Conservation (phyloP, 306 rosid species). For the Quercus robur region DNA sequence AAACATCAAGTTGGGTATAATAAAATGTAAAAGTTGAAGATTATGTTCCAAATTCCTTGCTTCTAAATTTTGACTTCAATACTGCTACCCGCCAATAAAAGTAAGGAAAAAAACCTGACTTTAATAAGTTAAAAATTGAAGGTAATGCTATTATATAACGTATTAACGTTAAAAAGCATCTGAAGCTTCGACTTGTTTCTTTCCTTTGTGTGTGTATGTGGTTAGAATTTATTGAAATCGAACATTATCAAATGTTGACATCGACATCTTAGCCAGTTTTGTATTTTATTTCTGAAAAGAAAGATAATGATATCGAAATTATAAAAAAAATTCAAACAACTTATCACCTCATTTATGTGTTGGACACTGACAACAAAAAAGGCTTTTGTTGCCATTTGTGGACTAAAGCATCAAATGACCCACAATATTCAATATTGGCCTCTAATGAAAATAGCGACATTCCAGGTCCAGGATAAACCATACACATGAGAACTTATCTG, state of each 20-base stretch:
- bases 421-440: not conserved
- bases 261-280: not conserved
- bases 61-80: not conserved
- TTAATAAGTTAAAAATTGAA: too few relatives aligned
- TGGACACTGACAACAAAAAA: not conserved
- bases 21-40: not conserved
- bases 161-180: not conserved
- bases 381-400: not conserved
- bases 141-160: too few relatives aligned
- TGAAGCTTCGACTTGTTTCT: not conserved
- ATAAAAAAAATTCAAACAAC: too few relatives aligned
- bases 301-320: too few relatives aligned
- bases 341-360: too few relatives aligned
- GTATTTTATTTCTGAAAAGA: not conserved
- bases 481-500: not conserved
- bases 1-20: not conserved
- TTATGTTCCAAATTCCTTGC: conserved; percentile 6
- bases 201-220: not conserved
- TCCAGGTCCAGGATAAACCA: not conserved
- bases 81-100: too few relatives aligned
- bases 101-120: too few relatives aligned
- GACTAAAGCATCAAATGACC: not conserved
- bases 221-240: not conserved
- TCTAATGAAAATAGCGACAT: not conserved
- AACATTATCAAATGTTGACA: not conserved